These are phyloP conservation scores for Flammula alnicola DNA, from an alignment of 1,284 basidiomycete species.

Conservation along the genomic window DNA sequence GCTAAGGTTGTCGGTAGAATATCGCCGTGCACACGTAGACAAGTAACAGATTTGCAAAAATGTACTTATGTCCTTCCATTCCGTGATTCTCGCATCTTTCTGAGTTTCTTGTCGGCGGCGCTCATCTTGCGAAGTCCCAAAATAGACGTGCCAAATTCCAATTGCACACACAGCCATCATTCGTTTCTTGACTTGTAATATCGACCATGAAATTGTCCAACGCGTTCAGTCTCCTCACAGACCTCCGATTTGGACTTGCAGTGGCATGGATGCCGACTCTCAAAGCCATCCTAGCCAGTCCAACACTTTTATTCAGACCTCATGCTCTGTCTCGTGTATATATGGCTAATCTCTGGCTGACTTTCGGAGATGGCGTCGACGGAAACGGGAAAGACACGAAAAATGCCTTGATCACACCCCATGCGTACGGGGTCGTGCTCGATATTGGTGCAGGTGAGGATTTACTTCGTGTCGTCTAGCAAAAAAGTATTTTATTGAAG, in stretches of 20 bases:
- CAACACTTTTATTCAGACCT: slow-evolving; percentile 53
- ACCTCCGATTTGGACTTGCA: slow-evolving; percentile 44
- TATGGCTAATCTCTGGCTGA: slow-evolving; percentile 63
- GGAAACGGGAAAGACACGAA: slow-evolving; percentile 48
- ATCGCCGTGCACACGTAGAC: too few relatives aligned
- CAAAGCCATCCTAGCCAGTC: slow-evolving; percentile 41
- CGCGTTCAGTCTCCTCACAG: slow-evolving; percentile 43
- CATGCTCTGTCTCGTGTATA: slow-evolving; percentile 54
- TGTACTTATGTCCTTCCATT: too few relatives aligned
- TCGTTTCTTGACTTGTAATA: background rate
- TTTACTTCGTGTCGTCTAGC: background rate
- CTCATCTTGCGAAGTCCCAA: too few relatives aligned
- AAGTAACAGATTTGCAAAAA: too few relatives aligned
- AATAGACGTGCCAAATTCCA: background rate
- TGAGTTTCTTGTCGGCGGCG: too few relatives aligned
- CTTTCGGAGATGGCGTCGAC: slow-evolving; percentile 56
- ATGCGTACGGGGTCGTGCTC: slow-evolving; percentile 65
- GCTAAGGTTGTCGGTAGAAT: too few relatives aligned
- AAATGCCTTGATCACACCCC: slow-evolving; percentile 50
- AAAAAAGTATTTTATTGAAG: background rate
- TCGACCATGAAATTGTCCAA: slow-evolving; percentile 48
- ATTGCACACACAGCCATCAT: background rate
- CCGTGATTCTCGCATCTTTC: too few relatives aligned
- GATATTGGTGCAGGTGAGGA: slow-evolving; percentile 70
- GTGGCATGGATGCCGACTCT: slow-evolving; percentile 55